A percentile compares a stretch with the other conserved stretches of the same genome.
Conservation (phyloP, 495 filamentous ascomycete genomes). For the Aspergillus campestris region DNA sequence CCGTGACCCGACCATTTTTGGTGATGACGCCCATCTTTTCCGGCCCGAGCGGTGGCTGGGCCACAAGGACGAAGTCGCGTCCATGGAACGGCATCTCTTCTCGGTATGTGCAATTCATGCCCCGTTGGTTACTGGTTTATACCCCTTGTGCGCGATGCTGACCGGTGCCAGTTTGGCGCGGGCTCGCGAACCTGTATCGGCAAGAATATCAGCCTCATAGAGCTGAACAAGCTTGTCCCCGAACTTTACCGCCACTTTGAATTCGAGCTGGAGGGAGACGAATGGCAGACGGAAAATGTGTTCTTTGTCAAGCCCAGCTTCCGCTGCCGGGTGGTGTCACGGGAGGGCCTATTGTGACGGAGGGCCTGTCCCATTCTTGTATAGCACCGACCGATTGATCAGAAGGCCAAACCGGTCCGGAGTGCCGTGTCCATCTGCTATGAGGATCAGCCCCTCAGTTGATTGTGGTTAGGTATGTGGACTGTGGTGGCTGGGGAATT, state of each 20-base stretch:
- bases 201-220: conserved; percentile 26
- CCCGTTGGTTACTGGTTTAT: background rate
- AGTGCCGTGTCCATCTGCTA: too few species aligned
- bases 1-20: conserved; percentile 46
- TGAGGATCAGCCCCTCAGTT: too few species aligned
- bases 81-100: conserved; percentile 5
- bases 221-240: conserved; percentile 25
- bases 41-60: conserved; percentile 53
- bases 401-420: too few species aligned
- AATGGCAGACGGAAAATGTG: too few species aligned
- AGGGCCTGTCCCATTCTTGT: too few species aligned
- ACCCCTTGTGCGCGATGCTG: background rate
- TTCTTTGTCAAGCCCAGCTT: too few species aligned
- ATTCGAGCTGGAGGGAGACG: conserved; percentile 13
- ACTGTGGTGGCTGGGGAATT: too few species aligned
- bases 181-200: conserved; percentile 28
- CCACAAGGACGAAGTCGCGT: background rate
- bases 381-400: too few species aligned
- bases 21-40: conserved; percentile 47
- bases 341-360: too few species aligned
- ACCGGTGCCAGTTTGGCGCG: conserved; percentile 18
- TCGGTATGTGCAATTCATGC: background rate
- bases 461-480: too few species aligned
- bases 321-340: too few species aligned
- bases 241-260: conserved; percentile 24